Conservation (phyloP, 2,329 filamentous ascomycete genomes). For the Xylaria digitata region DNA sequence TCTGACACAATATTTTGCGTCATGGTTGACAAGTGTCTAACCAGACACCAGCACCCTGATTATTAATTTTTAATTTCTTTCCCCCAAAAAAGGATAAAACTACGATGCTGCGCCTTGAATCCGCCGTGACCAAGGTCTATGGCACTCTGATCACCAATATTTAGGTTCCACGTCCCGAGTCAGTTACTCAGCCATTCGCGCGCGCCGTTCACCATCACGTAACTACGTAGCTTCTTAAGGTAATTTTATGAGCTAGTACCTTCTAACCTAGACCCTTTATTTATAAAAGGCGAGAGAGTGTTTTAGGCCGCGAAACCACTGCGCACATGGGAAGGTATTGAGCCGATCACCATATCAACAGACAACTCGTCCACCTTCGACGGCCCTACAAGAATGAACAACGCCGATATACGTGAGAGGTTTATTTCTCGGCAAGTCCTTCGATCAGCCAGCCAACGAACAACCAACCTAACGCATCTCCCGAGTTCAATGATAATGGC, state of each 20-base stretch:
- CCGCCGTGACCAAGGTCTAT: background rate
- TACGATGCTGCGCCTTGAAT: background rate
- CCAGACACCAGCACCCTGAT: background rate
- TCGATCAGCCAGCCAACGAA: background rate
- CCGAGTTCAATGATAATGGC: background rate
- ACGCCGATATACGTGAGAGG: background rate
- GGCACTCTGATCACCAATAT: background rate
- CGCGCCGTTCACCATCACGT: background rate
- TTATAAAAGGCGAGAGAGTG: background rate
- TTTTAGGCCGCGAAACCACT: background rate
- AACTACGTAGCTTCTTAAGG: background rate
- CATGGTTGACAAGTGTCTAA: background rate
- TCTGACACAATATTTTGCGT: background rate
- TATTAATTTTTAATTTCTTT: background rate
- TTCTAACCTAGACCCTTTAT: background rate
- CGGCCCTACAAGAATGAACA: constrained; percentile 5
- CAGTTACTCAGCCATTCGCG: constrained; percentile 1
- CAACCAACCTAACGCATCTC: background rate
- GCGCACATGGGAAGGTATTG: background rate
- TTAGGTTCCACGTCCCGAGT: constrained; percentile 6
- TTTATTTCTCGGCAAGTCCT: background rate
- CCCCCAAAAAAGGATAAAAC: background rate
- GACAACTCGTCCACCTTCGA: background rate
- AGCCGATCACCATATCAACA: background rate
- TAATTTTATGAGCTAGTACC: background rate